phyloP scores from a whole-genome alignment of 352 stramenopile species.

The Phytopythium vexans region DNA sequence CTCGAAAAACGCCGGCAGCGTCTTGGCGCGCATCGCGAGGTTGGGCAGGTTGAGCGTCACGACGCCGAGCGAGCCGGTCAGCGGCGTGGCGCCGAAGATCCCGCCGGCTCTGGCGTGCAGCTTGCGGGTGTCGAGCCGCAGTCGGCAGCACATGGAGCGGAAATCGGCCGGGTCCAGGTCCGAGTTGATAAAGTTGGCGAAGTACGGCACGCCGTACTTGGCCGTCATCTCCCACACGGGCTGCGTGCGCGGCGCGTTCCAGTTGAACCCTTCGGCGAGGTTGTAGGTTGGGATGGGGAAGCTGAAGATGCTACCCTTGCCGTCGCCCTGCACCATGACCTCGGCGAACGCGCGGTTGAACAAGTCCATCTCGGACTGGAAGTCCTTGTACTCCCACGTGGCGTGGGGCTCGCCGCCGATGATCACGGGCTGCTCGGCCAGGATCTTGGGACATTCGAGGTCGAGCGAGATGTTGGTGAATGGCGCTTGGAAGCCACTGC shows the following conservation, averaged over 20 bases:
- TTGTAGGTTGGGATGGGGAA: conserved; percentile 32
- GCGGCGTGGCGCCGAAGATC: conserved; percentile 22
- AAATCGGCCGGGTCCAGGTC: conserved; percentile 24
- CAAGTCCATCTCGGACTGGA: conserved; percentile 27
- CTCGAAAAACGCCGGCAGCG: conserved; percentile 20
- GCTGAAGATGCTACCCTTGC: conserved; percentile 30
- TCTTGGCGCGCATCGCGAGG: conserved; percentile 18
- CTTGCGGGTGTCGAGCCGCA: conserved; percentile 25
- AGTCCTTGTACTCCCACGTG: conserved; percentile 24
- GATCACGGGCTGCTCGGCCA: conserved; percentile 20
- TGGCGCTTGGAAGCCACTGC: conserved; percentile 21
- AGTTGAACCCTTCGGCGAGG: conserved; percentile 25
- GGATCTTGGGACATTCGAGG: conserved; percentile 17
- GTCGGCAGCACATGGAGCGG: conserved; percentile 23
- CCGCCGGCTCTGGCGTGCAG: conserved; percentile 23
- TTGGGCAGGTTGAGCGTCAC: conserved; percentile 29
- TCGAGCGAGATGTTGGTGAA: conserved; percentile 30
- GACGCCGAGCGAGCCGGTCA: conserved; percentile 25
- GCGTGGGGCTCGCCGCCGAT: conserved; percentile 21
- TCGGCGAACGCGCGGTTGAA: conserved; percentile 29
- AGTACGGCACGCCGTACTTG: conserved; percentile 29
- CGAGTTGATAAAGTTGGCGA: conserved; percentile 29
- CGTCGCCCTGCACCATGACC: conserved; percentile 26
- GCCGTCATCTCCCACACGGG: conserved; percentile 26
- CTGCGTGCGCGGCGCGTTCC: conserved; percentile 20